phyloP scores from a whole-genome alignment of 106 monocot species.

The Dioscorea zingiberensis region DNA sequence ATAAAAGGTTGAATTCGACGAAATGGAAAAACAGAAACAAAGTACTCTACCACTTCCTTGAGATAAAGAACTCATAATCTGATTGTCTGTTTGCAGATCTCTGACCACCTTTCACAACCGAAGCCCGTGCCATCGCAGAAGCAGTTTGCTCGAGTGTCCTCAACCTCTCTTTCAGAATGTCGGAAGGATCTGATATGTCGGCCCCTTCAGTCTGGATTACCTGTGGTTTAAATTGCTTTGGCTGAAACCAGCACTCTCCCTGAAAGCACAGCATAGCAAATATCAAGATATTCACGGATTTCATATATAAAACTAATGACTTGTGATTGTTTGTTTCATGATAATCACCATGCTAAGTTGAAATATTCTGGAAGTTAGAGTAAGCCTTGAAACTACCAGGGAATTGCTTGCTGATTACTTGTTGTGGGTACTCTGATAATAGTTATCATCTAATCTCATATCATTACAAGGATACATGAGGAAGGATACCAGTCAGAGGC shows the following conservation, averaged over 20 bases:
- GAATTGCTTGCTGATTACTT: too few species aligned
- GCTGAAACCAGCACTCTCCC: slow-evolving; percentile 50
- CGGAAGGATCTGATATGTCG: slow-evolving; percentile 2
- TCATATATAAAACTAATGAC: too few species aligned
- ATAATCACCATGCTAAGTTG: too few species aligned
- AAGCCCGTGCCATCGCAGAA: slow-evolving; percentile 37
- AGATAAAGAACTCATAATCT: slow-evolving; percentile 40
- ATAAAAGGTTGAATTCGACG: background rate
- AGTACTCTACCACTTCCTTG: slow-evolving; percentile 14
- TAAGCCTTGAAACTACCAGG: too few species aligned
- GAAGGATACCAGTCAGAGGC: too few species aligned
- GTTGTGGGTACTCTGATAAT: too few species aligned
- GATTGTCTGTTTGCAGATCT: slow-evolving; percentile 29
- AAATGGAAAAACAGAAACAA: background rate
- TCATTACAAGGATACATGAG: too few species aligned
- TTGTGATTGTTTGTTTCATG: too few species aligned
- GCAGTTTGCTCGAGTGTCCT: slow-evolving; percentile 31
- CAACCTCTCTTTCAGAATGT: slow-evolving; percentile 31
- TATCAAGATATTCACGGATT: background rate
- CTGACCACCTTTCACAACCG: slow-evolving; percentile 13
- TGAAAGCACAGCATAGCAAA: background rate
- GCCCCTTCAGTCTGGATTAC: background rate
- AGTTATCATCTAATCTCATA: too few species aligned
- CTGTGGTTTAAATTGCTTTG: slow-evolving; percentile 4
- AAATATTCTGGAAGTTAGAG: too few species aligned